Evolutionary conservation across 2,329 filamentous ascomycete genomes (phyloP).

Genomic region (Calonectria pteridis): DNA sequence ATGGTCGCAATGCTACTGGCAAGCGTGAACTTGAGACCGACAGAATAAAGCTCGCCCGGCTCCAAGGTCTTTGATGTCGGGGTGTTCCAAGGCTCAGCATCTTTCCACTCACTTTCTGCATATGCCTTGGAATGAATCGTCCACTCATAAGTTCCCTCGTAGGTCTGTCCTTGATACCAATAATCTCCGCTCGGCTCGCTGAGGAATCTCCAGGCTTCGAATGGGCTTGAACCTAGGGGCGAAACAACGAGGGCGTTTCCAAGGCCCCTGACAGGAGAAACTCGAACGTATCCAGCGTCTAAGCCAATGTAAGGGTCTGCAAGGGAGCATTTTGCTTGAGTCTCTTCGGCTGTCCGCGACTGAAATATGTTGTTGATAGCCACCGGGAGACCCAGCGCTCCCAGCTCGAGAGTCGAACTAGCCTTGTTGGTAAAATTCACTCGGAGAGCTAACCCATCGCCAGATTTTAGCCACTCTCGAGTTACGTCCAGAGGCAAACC

Average conservation of each 20-base stretch:
- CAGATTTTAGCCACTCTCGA: constrained; percentile 63
- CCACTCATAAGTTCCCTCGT: constrained; percentile 73
- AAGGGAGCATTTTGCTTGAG: constrained; percentile 64
- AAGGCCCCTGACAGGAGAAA: constrained; percentile 63
- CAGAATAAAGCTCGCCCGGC: constrained; percentile 60
- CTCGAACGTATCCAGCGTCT: constrained; percentile 68
- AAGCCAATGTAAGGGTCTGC: constrained; percentile 72
- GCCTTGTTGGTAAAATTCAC: constrained; percentile 64
- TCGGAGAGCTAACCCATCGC: constrained; percentile 61
- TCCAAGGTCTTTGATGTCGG: constrained; percentile 60
- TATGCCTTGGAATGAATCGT: constrained; percentile 66
- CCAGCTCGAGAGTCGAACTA: constrained; percentile 60
- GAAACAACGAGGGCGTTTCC: constrained; percentile 68
- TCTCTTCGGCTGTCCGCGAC: constrained; percentile 60
- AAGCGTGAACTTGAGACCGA: constrained; percentile 64
- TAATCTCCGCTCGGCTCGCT: constrained; percentile 56
- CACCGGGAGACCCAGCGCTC: constrained; percentile 68
- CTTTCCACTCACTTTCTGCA: constrained; percentile 68
- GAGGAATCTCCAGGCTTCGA: constrained; percentile 68
- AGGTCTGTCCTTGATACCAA: constrained; percentile 65
- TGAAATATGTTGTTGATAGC: constrained; percentile 75
- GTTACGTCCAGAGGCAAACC: constrained; percentile 57
- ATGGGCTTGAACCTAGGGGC: constrained; percentile 61
- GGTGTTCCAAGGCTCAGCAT: constrained; percentile 65
- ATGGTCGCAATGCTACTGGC: constrained; percentile 58